Percentiles rank a stretch among this genome's conserved stretches.
phyloP scores from a whole-genome alignment of 331 rosid species.

The Ulmus americana region DNA sequence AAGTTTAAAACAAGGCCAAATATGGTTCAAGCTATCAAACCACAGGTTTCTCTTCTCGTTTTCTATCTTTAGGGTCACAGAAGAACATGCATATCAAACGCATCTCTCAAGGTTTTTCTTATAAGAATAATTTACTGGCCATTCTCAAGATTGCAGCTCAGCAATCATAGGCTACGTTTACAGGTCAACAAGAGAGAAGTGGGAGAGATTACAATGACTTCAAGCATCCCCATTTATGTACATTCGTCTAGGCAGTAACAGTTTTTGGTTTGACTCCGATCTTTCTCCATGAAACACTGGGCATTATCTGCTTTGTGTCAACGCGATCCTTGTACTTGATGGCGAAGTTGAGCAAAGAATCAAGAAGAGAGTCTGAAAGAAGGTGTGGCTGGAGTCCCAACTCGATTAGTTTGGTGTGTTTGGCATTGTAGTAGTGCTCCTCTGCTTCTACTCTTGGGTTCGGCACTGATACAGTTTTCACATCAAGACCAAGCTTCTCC shows the following conservation, averaged over 20 bases:
- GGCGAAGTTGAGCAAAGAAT: conserved; percentile 87
- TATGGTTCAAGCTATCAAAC: not conserved
- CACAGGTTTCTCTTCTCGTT: not conserved
- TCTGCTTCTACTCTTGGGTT: conserved; percentile 96
- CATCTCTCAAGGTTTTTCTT: not conserved
- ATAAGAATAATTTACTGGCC: conserved; percentile 1
- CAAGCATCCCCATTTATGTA: not conserved
- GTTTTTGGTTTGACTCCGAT: conserved; percentile 70
- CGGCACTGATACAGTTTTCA: conserved; percentile 68
- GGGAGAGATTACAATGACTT: not conserved
- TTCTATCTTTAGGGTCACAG: not conserved
- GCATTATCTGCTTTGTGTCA: conserved; percentile 88
- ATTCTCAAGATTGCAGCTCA: conserved; percentile 20
- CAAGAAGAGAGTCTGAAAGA: conserved; percentile 88
- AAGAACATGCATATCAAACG: not conserved
- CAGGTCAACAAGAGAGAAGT: not conserved
- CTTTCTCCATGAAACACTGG: conserved; percentile 84
- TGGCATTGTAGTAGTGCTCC: conserved; percentile 97
- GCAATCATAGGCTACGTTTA: conserved; percentile 18
- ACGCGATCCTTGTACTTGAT: conserved; percentile 67
- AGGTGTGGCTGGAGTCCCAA: conserved; percentile 85
- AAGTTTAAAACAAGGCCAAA: not conserved
- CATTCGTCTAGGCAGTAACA: conserved; percentile 36
- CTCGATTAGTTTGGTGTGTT: conserved; percentile 81
- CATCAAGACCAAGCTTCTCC: conserved; percentile 71